Conservation (phyloP, 2,329 filamentous ascomycete species). For the Curvularia sp. region DNA sequence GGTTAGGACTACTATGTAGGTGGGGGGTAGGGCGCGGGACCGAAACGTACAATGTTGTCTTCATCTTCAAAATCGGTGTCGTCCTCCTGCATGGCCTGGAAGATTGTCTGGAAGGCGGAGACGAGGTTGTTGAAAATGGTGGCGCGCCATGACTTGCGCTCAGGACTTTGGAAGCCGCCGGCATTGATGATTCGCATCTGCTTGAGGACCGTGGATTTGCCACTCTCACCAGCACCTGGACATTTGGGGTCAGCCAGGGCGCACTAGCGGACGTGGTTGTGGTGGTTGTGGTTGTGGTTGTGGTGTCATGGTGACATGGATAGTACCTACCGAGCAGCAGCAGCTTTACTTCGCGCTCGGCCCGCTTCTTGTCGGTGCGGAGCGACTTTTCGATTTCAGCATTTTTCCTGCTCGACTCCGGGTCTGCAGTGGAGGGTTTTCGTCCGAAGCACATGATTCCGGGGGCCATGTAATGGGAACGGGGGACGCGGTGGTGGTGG, state of each 20-base stretch:
- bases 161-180: constrained; percentile 85
- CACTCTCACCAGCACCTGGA: constrained; percentile 89
- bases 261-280: no score
- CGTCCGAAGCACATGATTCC: constrained; percentile 61
- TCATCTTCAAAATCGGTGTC: constrained; percentile 78
- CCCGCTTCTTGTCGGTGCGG: constrained; percentile 83
- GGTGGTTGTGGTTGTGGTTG: no score
- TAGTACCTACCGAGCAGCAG: constrained; percentile 77
- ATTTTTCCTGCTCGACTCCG: constrained; percentile 55
- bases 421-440: constrained; percentile 57
- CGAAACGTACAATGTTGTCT: constrained; percentile 73
- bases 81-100: constrained; percentile 89
- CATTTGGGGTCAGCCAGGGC: constrained; percentile 32
- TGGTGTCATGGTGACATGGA: constrained; percentile 20
- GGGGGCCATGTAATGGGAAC: constrained; percentile 41
- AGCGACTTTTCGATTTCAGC: constrained; percentile 85
- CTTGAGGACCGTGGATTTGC: constrained; percentile 96
- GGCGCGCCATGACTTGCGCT: constrained; percentile 91
- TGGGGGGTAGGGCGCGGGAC: not conserved
- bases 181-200: constrained; percentile 99
- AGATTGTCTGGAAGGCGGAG: constrained; percentile 87
- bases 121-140: constrained; percentile 96
- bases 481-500: not conserved
- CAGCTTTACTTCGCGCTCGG: constrained; percentile 90
- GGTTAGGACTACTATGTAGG: constrained; percentile 9